Conservation (phyloP, 2,329 filamentous ascomycete genomes). For the Stylonectria norvegica region DNA sequence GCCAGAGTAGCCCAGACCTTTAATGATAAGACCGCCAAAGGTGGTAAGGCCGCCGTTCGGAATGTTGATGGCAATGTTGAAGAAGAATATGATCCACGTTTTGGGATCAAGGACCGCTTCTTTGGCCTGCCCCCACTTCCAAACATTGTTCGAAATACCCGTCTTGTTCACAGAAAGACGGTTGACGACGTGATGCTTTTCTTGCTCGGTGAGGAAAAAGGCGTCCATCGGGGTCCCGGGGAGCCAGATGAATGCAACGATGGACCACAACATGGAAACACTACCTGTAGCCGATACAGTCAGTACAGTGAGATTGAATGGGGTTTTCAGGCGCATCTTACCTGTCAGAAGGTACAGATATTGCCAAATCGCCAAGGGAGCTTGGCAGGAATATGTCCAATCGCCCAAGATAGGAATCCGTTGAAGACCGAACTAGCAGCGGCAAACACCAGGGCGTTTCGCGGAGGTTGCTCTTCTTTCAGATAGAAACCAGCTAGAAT, state of each 20-base stretch:
- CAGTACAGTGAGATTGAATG: too few species aligned
- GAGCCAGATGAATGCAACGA: slow-evolving; percentile 1
- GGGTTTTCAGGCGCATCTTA: too few species aligned
- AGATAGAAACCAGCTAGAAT: slow-evolving; percentile 11
- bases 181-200: slow-evolving; percentile 2
- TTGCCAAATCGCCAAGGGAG: slow-evolving; percentile 20
- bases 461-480: slow-evolving; percentile 14
- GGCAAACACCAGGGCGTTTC: slow-evolving; percentile 8
- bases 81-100: slow-evolving; percentile 51
- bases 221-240: slow-evolving; percentile 6
- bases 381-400: slow-evolving; percentile 31
- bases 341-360: slow-evolving; percentile 22
- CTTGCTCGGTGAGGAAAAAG: slow-evolving; percentile 1
- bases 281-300: too few species aligned
- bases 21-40: slow-evolving; percentile 13
- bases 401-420: slow-evolving; percentile 31
- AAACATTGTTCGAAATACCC: slow-evolving; percentile 34
- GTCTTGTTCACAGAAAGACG: slow-evolving; percentile 9
- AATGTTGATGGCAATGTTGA: slow-evolving; percentile 48
- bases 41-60: slow-evolving; percentile 47
- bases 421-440: slow-evolving; percentile 23
- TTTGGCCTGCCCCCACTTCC: slow-evolving; percentile 44
- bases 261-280: slow-evolving; percentile 8
- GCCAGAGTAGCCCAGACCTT: slow-evolving; percentile 8
- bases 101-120: slow-evolving; percentile 51